A percentile compares a stretch with the other conserved stretches of the same genome.
Evolutionary conservation across 179 eudicot species (phyloP).

Genomic region (Pouteria campechiana): DNA sequence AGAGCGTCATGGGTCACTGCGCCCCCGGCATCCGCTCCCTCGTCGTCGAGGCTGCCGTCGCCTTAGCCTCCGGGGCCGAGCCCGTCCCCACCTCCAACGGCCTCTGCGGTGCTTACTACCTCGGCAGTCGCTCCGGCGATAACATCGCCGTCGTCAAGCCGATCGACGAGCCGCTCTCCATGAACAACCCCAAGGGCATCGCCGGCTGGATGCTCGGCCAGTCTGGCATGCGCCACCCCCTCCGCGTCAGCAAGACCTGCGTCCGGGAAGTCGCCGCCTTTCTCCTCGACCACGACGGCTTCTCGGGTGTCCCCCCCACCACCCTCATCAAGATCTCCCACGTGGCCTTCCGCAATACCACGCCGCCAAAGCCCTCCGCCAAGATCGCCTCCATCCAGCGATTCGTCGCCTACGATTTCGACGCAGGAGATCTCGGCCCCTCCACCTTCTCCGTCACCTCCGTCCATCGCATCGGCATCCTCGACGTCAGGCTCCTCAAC

Average conservation of each 20-base stretch:
- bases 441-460: conserved; percentile 72
- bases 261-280: conserved; percentile 83
- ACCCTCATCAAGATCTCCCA: conserved; percentile 72
- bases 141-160: conserved; percentile 79
- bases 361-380: conserved; percentile 15
- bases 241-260: conserved; percentile 76
- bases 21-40: conserved; percentile 55
- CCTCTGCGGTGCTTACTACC: conserved; percentile 76
- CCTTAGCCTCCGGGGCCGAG: conserved; percentile 53
- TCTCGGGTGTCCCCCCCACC: conserved; percentile 87
- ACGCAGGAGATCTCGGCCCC: conserved; percentile 89
- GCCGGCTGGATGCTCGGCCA: conserved; percentile 64
- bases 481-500: conserved; percentile 68
- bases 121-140: conserved; percentile 28
- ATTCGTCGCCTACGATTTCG: conserved; percentile 57
- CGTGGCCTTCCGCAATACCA: conserved; percentile 30
- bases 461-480: conserved; percentile 77
- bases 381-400: conserved; percentile 84
- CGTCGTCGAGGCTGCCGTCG: conserved; percentile 73
- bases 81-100: conserved; percentile 53
- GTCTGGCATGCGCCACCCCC: conserved; percentile 59
- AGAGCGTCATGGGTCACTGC: conserved; percentile 53
- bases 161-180: conserved; percentile 63
- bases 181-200: conserved; percentile 73
- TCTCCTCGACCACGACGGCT: conserved; percentile 79